Conservation (phyloP, 2,329 filamentous ascomycete species). For the Fusarium foetens region DNA sequence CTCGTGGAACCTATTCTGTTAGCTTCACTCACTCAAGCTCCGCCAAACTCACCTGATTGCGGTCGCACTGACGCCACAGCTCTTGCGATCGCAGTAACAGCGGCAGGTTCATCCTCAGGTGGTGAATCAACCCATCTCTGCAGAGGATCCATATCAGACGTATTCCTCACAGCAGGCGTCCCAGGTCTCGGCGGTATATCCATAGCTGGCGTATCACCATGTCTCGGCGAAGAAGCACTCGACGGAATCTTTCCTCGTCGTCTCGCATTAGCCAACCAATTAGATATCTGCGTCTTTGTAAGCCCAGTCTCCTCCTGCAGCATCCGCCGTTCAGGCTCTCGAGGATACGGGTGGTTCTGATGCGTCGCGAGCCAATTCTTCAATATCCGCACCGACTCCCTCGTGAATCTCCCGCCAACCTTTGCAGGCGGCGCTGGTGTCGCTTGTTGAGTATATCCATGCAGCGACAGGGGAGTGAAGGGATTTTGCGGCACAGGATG, state of each 20-base stretch:
- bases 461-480: background rate
- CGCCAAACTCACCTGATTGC: conserved; percentile 10
- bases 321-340: conserved; percentile 80
- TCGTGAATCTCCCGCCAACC: conserved; percentile 61
- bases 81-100: conserved; percentile 46
- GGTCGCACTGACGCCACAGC: conserved; percentile 40
- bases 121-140: conserved; percentile 49
- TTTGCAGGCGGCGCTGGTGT: conserved; percentile 23
- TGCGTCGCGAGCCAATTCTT: conserved; percentile 84
- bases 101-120: conserved; percentile 47
- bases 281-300: conserved; percentile 81
- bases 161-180: conserved; percentile 50
- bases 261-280: conserved; percentile 89
- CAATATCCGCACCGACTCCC: conserved; percentile 77
- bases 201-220: conserved; percentile 52
- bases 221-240: conserved; percentile 24
- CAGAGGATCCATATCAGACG: conserved; percentile 41
- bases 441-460: background rate
- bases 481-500: background rate
- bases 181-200: conserved; percentile 62
- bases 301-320: conserved; percentile 80
- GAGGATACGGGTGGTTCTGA: conserved; percentile 82
- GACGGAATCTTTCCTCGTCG: conserved; percentile 74
- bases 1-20: conserved; percentile 23
- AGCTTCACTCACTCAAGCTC: fast-evolving